Evolutionary conservation across 768 basidiomycete genomes (phyloP).

Genomic region (Lentinula sp.): DNA sequence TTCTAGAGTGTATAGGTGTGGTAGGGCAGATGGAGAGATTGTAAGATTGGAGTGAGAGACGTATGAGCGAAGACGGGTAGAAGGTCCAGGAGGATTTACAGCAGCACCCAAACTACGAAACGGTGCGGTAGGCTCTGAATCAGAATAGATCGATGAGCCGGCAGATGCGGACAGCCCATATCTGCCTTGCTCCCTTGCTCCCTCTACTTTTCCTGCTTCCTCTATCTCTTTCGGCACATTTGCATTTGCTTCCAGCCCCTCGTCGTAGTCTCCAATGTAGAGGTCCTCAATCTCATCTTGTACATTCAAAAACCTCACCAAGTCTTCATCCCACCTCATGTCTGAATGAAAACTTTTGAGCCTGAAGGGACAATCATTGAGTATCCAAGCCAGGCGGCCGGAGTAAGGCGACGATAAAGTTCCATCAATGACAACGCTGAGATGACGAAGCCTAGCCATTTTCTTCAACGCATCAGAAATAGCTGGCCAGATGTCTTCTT

Average conservation of each 20-base stretch:
- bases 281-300: conserved; percentile 46
- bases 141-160: conserved; percentile 2
- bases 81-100: background rate
- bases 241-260: conserved; percentile 4
- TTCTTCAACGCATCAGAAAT: conserved; percentile 43
- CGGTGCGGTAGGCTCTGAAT: conserved; percentile 11
- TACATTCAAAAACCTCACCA: conserved; percentile 45
- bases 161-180: background rate
- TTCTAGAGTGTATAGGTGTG: conserved; percentile 47
- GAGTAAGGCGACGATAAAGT: conserved; percentile 22
- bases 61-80: conserved; percentile 17
- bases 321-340: conserved; percentile 54
- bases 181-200: background rate
- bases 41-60: conserved; percentile 11
- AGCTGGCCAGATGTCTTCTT: conserved; percentile 40
- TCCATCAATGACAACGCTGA: conserved; percentile 38
- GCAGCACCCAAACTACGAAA: conserved; percentile 17
- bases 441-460: conserved; percentile 40
- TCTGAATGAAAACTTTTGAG: conserved; percentile 63
- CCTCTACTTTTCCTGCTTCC: background rate
- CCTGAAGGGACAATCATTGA: conserved; percentile 39
- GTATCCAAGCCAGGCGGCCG: conserved; percentile 33
- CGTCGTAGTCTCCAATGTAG: conserved; percentile 39
- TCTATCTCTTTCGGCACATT: background rate
- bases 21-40: conserved; percentile 29